Evolutionary conservation across 805 yeast species (phyloP).

Genomic region (Wickerhamomyces sydowiorum): DNA sequence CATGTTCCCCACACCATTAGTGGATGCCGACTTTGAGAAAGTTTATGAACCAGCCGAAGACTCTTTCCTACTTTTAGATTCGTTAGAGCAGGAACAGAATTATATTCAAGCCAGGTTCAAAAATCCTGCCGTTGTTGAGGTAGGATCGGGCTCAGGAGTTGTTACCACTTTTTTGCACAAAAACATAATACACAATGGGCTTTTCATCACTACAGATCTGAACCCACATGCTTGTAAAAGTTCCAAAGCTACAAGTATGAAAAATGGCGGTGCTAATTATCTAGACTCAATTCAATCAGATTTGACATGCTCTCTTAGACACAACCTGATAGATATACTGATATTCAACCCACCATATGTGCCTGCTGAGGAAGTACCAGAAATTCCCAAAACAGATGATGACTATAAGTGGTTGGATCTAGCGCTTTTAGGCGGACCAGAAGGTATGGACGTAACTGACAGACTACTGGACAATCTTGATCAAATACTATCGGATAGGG

Average conservation of each 20-base stretch:
- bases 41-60: conserved; percentile 97
- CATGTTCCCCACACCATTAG: conserved; percentile 80
- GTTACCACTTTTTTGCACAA: conserved; percentile 72
- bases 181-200: conserved; percentile 44
- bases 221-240: conserved; percentile 71
- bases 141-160: conserved; percentile 92
- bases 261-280: conserved; percentile 24
- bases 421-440: conserved; percentile 83
- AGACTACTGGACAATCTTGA: conserved; percentile 50
- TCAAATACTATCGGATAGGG: conserved; percentile 45
- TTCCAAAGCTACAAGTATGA: conserved; percentile 37
- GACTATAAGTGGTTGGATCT: conserved; percentile 76
- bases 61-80: conserved; percentile 76
- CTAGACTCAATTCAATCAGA: conserved; percentile 53
- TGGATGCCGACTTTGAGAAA: conserved; percentile 54
- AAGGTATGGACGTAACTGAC: conserved; percentile 86
- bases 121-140: conserved; percentile 62
- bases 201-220: conserved; percentile 69
- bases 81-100: conserved; percentile 55
- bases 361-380: conserved; percentile 76
- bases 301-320: conserved; percentile 45
- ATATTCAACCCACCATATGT: conserved; percentile 97
- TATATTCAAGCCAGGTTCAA: conserved; percentile 27
- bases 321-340: conserved; percentile 54
- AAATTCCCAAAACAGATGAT: conserved; percentile 40